These are phyloP conservation scores for Psilocybe subaeruginosa DNA, from an alignment of 768 basidiomycete genomes.

Conservation along the genomic window DNA sequence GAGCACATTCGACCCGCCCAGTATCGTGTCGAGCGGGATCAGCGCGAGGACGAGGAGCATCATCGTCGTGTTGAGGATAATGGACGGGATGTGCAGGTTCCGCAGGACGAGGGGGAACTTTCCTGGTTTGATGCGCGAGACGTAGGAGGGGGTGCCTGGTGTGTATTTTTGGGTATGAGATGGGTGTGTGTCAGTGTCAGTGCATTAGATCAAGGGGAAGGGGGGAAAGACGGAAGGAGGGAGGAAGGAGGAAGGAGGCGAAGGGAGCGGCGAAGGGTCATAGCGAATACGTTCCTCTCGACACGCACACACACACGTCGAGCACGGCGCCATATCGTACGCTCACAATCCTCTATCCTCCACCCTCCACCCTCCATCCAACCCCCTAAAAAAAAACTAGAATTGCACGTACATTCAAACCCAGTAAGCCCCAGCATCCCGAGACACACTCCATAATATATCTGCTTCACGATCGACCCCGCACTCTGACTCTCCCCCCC, in stretches of 20 bases:
- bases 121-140: conserved; percentile 59
- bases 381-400: too few relatives aligned
- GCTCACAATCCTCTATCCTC: too few relatives aligned
- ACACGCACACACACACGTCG: too few relatives aligned
- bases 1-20: conserved; percentile 61
- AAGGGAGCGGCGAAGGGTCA: too few relatives aligned
- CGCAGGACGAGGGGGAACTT: conserved; percentile 62
- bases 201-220: too few relatives aligned
- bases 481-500: conserved; percentile 17
- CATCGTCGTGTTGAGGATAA: conserved; percentile 56
- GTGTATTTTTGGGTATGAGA: not conserved
- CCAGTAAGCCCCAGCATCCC: conserved; percentile 76
- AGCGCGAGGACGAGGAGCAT: conserved; percentile 64
- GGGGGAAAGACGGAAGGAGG: too few relatives aligned
- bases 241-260: too few relatives aligned
- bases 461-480: conserved; percentile 39
- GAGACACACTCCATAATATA: conserved; percentile 71
- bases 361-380: too few relatives aligned
- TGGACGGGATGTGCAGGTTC: conserved; percentile 64
- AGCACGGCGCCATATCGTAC: too few relatives aligned
- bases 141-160: conserved; percentile 64
- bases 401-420: conserved; percentile 55
- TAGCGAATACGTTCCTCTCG: too few relatives aligned
- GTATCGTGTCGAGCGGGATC: conserved; percentile 53
- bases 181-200: too few relatives aligned